Evolutionary conservation across 768 basidiomycete species (phyloP).

Genomic region (Tulasnella sp.): DNA sequence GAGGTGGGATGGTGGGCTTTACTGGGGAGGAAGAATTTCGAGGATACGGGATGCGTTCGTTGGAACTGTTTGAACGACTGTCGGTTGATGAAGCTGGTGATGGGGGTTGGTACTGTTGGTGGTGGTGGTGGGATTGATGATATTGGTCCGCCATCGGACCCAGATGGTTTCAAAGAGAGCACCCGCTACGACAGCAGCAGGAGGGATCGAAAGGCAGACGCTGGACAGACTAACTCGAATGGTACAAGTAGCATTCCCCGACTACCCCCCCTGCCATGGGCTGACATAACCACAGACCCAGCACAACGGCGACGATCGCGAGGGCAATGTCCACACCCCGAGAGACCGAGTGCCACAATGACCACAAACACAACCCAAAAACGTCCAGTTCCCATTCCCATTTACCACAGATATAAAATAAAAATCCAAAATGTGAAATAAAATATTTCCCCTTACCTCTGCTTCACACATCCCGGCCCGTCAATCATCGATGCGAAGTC

Average conservation of each 20-base stretch:
- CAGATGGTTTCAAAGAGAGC: background rate
- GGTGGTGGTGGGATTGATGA: background rate
- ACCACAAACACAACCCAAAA: background rate
- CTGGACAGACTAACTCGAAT: background rate
- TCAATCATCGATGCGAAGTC: background rate
- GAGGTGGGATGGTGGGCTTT: background rate
- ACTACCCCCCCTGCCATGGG: background rate
- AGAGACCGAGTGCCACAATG: no score
- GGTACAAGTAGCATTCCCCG: background rate
- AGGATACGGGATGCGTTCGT: background rate
- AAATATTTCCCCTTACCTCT: background rate
- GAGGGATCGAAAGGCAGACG: background rate
- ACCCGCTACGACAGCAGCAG: background rate
- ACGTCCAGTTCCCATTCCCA: background rate
- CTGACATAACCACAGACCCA: background rate
- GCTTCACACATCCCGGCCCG: background rate
- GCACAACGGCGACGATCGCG: background rate
- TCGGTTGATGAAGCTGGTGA: background rate
- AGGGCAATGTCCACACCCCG: no score
- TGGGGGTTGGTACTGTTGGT: background rate
- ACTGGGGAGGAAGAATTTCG: background rate
- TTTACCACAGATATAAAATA: background rate
- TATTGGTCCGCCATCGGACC: background rate
- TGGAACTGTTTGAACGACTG: background rate
- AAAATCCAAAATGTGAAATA: background rate